Evolutionary conservation across 2,329 filamentous ascomycete genomes (phyloP), one percentile per base, ranked within the genome.

Genomic region (Exophiala xenobiotica): DNA sequence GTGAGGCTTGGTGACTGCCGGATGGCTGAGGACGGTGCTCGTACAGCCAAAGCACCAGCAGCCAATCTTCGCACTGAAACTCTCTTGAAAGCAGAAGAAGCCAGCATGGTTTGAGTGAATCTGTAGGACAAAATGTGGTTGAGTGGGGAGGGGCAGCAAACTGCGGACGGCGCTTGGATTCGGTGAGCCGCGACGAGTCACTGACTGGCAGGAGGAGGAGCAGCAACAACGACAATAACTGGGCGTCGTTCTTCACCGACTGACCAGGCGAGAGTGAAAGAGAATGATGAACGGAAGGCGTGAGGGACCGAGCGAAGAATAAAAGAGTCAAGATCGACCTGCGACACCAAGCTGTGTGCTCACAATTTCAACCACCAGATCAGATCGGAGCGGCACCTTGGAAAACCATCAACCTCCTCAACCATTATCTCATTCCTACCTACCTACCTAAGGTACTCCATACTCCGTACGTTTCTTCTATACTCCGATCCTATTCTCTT

Each of bases 41-140:
- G 55, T 31, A 51, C 55, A 56, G 53, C 51, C 40, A 51, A 56
- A 46, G 56, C 53, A 53, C 57, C 44, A 16, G 58, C 51, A 53
- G 58, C 58, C 53, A 61, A 53, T 49, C 54, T 50, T 56, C 57
- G 52, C 43, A 61, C 42, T 27, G 59, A 57, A 31, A 53, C 51
- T 54, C 57, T 41, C 39, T 56, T 58, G 53, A 61, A 51, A 16
- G 52, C 49, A 47, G 42, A 51, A 33, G 56, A 58, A 33, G 57
- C 53, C 27, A 61, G 49, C 58, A 59, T 61, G 52, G 42, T 54
- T 54, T 29, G 27, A 31, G 40, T 26, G 18, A n/a, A 22, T 20
- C 14, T 22, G 45, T 33, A 22, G 27, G 42, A 33, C 35, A 37
- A 31, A 31, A 40, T 18, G 46, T 42, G n/a, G 20, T 26, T 26